Evolutionary conservation across 2,329 filamentous ascomycete species (phyloP), one percentile per base, ranked within the genome.

Genomic region (Fusarium foetens): DNA sequence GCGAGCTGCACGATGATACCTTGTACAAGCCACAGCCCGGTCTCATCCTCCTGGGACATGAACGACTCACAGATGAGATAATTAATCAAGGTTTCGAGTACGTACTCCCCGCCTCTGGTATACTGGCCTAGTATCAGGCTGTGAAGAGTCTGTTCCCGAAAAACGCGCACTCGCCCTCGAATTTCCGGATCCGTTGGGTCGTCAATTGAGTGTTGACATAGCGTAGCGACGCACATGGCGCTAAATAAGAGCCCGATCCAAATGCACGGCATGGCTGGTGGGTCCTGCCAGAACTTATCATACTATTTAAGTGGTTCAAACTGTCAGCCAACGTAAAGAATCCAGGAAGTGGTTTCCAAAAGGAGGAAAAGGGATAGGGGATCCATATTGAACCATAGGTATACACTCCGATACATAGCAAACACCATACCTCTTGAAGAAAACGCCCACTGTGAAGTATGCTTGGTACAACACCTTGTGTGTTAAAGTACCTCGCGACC

Each of bases 1-100:
- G 70, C 70, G 31, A 72, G 58, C 41, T 72, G 68, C 9, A 66
- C 54, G 48, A 70, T 72, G 17, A 63, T 53, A 9, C 65, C 29
- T 29, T 72, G 62, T 3, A 39, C 55, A 31, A 73, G 68, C 70
- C 68, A 72, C 10, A 52, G 35, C 21, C 63, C 65, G 8, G 39
- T 57, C 8, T 36, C 54, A 45, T 49, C 33, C 8, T 62, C 59
- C 58, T 70, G 60, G 14, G 57, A 62, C 54, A 66, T 66, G 17
- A 70, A 38, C 5, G 36, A 55, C 61, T 72, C 68, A 31, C 49
- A 62, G 14, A 68, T 71, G 29, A 71, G 61, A 35, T 66, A 45
- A 19, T 52, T 63, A 16, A 73, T 66, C 25, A 72, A 53, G 0
- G 66, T 67, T 52, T 73, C 68, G 16, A 73, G 38, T 11, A 73